Percentiles rank a stretch among this genome's conserved stretches.
Evolutionary conservation across 345 rosid species (phyloP).

Genomic region (Toxicodendron radicans): DNA sequence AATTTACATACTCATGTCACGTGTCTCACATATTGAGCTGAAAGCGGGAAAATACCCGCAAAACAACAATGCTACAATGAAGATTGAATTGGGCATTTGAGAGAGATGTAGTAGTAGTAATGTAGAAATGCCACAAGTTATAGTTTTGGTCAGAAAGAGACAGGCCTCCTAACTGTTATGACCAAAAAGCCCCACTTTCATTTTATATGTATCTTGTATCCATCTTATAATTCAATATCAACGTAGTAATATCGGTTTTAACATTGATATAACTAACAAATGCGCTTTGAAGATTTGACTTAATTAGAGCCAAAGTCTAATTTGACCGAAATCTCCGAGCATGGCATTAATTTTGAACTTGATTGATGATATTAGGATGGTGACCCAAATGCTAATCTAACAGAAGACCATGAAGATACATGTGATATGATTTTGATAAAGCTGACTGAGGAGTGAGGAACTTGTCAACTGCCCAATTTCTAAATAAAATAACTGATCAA

Average conservation of each 20-base stretch:
- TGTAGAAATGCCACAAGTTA: not conserved
- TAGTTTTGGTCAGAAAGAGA: not conserved
- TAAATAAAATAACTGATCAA: not conserved
- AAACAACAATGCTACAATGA: not conserved
- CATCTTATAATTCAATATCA: too few species aligned
- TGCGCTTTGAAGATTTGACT: too few species aligned
- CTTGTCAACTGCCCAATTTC: conserved; percentile 6
- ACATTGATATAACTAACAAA: too few species aligned
- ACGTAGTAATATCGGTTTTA: too few species aligned
- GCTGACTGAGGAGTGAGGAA: not conserved
- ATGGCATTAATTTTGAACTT: too few species aligned
- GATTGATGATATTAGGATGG: not conserved
- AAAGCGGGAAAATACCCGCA: not conserved
- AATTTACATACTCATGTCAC: too few species aligned
- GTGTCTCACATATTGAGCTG: not conserved
- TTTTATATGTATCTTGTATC: too few species aligned
- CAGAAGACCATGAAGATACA: not conserved
- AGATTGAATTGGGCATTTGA: too few species aligned
- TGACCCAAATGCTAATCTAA: not conserved
- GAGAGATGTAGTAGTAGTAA: too few species aligned
- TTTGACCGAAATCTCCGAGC: too few species aligned
- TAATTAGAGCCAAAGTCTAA: too few species aligned
- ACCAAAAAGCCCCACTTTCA: not conserved
- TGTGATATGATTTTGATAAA: conserved; percentile 14
- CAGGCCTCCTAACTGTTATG: not conserved